phyloP scores from a whole-genome alignment of 179 eudicot genomes.

The Heliamphora pulchella region DNA sequence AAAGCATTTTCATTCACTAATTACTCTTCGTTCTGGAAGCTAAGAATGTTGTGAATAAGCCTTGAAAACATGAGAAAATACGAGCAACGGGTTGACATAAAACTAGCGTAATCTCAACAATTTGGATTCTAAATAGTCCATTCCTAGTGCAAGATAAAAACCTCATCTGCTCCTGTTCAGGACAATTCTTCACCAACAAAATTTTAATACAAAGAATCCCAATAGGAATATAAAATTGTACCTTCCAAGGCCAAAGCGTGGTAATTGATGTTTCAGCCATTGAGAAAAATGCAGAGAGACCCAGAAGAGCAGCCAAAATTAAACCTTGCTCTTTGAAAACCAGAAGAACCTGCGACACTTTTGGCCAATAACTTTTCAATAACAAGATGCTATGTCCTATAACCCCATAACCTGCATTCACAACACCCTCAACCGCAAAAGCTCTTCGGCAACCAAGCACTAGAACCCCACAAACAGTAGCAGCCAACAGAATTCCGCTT shows the following conservation, averaged over 20 bases:
- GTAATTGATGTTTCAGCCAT: slow-evolving; percentile 83
- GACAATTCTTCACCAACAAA: not conserved
- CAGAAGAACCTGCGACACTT: slow-evolving; percentile 58
- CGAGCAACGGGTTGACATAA: not conserved
- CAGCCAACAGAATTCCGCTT: slow-evolving; percentile 44
- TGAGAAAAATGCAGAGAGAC: slow-evolving; percentile 66
- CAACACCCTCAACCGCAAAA: slow-evolving; percentile 49
- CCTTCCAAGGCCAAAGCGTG: slow-evolving; percentile 90
- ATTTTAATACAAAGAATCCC: not conserved
- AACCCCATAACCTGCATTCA: slow-evolving; percentile 42
- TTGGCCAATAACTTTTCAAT: slow-evolving; percentile 61
- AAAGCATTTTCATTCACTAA: not conserved
- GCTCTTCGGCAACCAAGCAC: slow-evolving; percentile 46
- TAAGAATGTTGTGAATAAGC: not conserved
- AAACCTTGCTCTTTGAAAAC: slow-evolving; percentile 82
- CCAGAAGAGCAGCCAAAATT: slow-evolving; percentile 45
- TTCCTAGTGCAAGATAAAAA: not conserved
- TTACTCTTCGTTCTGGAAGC: not conserved
- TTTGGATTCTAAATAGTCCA: not conserved
- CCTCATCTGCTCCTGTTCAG: not conserved
- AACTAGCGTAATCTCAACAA: not conserved
- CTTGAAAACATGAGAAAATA: not conserved
- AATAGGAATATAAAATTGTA: slow-evolving; percentile 9
- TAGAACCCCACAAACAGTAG: slow-evolving; percentile 46
- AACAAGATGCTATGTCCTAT: slow-evolving; percentile 36